These are phyloP conservation scores for Malus hybrid DNA, from an alignment of 331 rosid species.

Conservation along the genomic window DNA sequence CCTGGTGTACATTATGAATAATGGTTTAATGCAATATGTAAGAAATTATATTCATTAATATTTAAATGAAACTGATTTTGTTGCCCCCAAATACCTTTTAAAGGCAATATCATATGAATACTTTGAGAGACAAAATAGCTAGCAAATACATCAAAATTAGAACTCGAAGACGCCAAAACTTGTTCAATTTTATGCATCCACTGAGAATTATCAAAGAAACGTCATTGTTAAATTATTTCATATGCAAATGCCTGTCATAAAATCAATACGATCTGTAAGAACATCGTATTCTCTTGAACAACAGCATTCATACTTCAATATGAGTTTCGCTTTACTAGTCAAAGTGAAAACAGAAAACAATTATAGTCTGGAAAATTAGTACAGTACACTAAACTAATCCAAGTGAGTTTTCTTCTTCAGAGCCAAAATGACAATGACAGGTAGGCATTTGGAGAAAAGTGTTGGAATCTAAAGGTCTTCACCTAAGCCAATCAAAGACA, in stretches of 20 bases:
- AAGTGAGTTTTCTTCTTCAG: not conserved
- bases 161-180: too few relatives aligned
- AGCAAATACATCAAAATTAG: too few relatives aligned
- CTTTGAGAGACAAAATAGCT: too few relatives aligned
- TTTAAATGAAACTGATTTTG: not conserved
- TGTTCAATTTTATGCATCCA: too few relatives aligned
- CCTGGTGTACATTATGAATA: not conserved
- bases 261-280: not conserved
- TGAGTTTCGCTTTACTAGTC: not conserved
- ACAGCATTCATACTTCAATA: not conserved
- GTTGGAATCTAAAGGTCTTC: too few relatives aligned
- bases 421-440: not conserved
- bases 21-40: not conserved
- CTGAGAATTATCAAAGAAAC: too few relatives aligned
- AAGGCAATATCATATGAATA: not conserved
- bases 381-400: not conserved
- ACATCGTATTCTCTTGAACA: not conserved
- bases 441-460: too few relatives aligned
- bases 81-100: not conserved
- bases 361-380: not conserved
- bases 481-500: too few relatives aligned
- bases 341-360: not conserved
- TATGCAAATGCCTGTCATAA: not conserved
- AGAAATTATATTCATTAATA: not conserved
- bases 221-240: not conserved